Conservation (phyloP, 495 filamentous ascomycete genomes). For the Pyronema domesticum region DNA sequence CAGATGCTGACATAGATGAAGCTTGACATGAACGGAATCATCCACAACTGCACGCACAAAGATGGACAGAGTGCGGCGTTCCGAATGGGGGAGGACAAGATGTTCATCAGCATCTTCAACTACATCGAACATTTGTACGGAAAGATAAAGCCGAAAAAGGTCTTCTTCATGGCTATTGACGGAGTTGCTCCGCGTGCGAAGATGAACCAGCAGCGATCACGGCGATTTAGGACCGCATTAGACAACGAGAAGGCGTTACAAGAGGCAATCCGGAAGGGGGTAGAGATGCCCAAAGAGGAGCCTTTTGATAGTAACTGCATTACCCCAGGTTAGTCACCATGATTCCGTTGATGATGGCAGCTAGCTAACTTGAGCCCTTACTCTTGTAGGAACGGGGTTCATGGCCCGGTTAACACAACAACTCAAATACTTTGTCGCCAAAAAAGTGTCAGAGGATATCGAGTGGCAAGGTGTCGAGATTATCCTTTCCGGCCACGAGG, state of each 20-base stretch:
- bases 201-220: conserved; percentile 97
- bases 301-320: conserved; percentile 99
- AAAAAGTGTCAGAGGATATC: conserved; percentile 89
- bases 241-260: conserved; percentile 78
- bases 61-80: conserved; percentile 72
- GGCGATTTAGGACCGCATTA: conserved; percentile 75
- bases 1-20: conserved; percentile 9
- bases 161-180: conserved; percentile 99
- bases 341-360: neutral
- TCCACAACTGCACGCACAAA: conserved; percentile 98
- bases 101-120: conserved; percentile 99
- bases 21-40: conserved; percentile 99
- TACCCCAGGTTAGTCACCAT: conserved; percentile 46
- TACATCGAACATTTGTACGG: conserved; percentile 98
- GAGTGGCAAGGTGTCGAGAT: conserved; percentile 96
- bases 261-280: conserved; percentile 71
- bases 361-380: neutral
- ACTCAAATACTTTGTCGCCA: conserved; percentile 95
- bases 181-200: conserved; percentile 93
- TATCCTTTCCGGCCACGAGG: conserved; percentile 92
- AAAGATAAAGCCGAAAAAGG: conserved; percentile 93
- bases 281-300: conserved; percentile 86
- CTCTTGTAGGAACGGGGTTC: conserved; percentile 53
- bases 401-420: conserved; percentile 91
- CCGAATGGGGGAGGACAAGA: conserved; percentile 89